These are phyloP conservation scores for Immersiporthe knoxdaviesiana DNA, from an alignment of 2,329 filamentous ascomycete genomes.

Conservation along the genomic window DNA sequence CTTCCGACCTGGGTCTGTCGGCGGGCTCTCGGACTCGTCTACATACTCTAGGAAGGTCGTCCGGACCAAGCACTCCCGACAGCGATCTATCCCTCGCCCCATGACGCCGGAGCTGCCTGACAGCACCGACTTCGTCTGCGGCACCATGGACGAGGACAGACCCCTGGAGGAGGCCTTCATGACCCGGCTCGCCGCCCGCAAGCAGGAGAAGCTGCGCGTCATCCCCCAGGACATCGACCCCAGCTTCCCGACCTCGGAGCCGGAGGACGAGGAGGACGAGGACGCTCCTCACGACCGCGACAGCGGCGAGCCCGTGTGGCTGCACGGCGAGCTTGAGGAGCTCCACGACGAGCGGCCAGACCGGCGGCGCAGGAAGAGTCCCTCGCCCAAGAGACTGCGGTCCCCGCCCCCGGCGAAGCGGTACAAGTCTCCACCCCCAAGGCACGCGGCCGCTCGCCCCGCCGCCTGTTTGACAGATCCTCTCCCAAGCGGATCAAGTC, in stretches of 20 bases:
- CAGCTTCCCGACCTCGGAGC: constrained; percentile 93
- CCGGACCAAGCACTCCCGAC: constrained; percentile 30
- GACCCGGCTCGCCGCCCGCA: constrained; percentile 78
- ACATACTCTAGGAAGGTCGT: constrained; percentile 47
- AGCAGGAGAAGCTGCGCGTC: constrained; percentile 76
- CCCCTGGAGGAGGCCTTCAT: constrained; percentile 94
- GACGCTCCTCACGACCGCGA: constrained; percentile 62
- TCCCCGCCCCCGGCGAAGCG: constrained; percentile 54
- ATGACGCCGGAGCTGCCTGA: constrained; percentile 85
- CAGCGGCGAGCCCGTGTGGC: constrained; percentile 70
- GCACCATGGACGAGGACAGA: constrained; percentile 92
- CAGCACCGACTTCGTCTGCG: constrained; percentile 98
- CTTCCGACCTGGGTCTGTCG: constrained; percentile 45
- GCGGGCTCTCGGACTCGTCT: constrained; percentile 63
- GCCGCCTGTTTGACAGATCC: constrained; percentile 64
- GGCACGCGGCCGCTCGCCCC: constrained; percentile 57
- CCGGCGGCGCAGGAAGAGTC: constrained; percentile 54
- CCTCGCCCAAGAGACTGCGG: constrained; percentile 65
- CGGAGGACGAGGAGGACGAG: constrained; percentile 81
- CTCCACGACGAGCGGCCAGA: constrained; percentile 58
- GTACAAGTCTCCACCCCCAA: constrained; percentile 57
- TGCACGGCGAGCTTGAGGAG: constrained; percentile 73
- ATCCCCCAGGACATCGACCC: constrained; percentile 98
- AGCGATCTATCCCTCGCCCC: constrained; percentile 58
- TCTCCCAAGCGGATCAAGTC: constrained; percentile 74